Base-by-base conservation (phyloP, 345 rosid species). In the Acer negundo region DNA sequence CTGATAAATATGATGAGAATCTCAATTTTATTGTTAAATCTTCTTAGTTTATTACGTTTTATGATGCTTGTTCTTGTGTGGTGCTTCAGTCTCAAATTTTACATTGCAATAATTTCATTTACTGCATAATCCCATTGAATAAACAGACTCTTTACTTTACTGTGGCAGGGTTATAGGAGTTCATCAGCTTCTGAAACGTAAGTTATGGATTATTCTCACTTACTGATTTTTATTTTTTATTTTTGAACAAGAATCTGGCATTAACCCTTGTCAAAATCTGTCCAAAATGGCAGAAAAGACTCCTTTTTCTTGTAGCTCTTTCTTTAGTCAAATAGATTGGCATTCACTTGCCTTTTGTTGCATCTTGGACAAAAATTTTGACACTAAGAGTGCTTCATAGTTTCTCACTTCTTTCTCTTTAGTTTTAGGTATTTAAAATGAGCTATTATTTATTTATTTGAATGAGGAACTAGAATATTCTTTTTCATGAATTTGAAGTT, bases 111-210 rank as follows among this genome's bases (percentile, higher is more conserved):
- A 44, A 42, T 49, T 56, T 73, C 62, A 62, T 62, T 22, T 47
- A 44, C 40, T 15, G 62, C 28, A 26, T 4, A 49, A 24, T 70
- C 19, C 74, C 28, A 13, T 68, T 55, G 22, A 46, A 68, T 62
- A 47, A 56, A 74, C 74, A 58, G 62, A 74, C 68, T 20, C n/a
- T 73, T 77, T 80, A n/a, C 79, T 77, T 77, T 22, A 59, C 66
- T 79, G 47, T 87, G 81, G 77, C 97, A 94, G 99, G 98, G 97
- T 82, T 96, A 94, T 84, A 81, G 99, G 84, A 94, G 86, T 83
- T 81, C 92, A 70, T 89, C 97, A 35, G 97, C 98, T 72, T 86
- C 97, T 80, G 98, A 91, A 80, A 82, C 97, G 97, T 94, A 89
- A 90, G 99, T 89, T 58, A 61, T 58, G 23, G 15, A 10, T 69